Conservation (phyloP, 331 rosid species). For the Pyracantha coccinea region DNA sequence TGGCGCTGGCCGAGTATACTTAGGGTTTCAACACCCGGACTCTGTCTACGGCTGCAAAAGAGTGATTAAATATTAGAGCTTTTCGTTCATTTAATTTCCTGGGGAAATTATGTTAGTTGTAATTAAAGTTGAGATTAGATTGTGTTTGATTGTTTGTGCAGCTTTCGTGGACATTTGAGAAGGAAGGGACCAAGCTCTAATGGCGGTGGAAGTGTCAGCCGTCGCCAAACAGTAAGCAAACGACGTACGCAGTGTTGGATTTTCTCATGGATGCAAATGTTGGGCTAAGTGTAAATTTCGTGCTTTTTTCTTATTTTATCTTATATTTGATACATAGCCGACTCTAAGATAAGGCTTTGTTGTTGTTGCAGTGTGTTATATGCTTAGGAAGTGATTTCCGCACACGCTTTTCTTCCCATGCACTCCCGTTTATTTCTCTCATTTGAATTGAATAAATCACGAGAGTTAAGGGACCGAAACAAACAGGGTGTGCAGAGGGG, state of each 20-base stretch:
- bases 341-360: too few relatives aligned
- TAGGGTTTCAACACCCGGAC: conserved; percentile 67
- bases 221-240: conserved; percentile 46
- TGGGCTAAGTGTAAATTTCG: conserved; percentile 45
- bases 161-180: conserved; percentile 90
- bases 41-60: conserved; percentile 61
- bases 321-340: not conserved
- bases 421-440: too few relatives aligned
- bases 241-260: conserved; percentile 54
- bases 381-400: not conserved
- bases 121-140: not conserved
- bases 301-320: not conserved
- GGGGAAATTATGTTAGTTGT: not conserved
- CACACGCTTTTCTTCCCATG: too few relatives aligned
- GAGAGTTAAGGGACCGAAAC: too few relatives aligned
- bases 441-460: too few relatives aligned
- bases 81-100: not conserved
- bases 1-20: conserved; percentile 55
- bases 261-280: conserved; percentile 81
- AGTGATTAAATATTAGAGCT: conserved; percentile 10
- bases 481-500: too few relatives aligned
- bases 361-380: too few relatives aligned
- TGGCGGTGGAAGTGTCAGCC: conserved; percentile 88
- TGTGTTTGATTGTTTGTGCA: conserved; percentile 12
- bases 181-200: conserved; percentile 66